Evolutionary conservation across 208 protist genomes (phyloP).

Genomic region (Leishmania tropica): DNA sequence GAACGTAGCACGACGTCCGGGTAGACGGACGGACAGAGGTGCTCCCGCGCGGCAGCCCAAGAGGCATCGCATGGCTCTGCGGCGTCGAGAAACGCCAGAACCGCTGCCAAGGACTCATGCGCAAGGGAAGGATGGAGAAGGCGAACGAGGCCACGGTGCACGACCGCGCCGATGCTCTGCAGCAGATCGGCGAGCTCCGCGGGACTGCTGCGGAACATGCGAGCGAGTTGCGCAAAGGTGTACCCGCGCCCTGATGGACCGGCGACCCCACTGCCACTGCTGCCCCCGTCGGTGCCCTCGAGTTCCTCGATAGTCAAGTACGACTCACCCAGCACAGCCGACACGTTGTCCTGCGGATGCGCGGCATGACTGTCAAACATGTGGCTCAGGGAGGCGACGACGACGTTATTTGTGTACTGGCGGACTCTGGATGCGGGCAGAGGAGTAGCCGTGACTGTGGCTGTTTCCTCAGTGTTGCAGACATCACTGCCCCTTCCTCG

Average conservation of each 20-base stretch:
- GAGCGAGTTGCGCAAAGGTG: conserved; percentile 59
- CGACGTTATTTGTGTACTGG: conserved; percentile 28
- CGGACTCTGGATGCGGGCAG: not conserved
- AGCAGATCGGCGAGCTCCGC: conserved; percentile 48
- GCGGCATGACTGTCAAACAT: conserved; percentile 57
- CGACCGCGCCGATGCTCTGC: conserved; percentile 44
- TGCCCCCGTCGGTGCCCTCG: conserved; percentile 15
- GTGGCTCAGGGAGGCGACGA: conserved; percentile 38
- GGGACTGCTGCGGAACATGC: conserved; percentile 43
- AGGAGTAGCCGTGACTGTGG: not conserved
- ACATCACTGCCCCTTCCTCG: not conserved
- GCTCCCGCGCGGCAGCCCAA: conserved; percentile 33
- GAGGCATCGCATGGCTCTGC: conserved; percentile 14
- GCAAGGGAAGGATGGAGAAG: conserved; percentile 51
- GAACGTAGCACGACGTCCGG: conserved; percentile 54
- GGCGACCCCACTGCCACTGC: not conserved
- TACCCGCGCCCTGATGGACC: conserved; percentile 5
- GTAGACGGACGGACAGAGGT: conserved; percentile 64
- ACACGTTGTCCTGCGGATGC: conserved; percentile 34
- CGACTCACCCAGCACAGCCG: conserved; percentile 29
- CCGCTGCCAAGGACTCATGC: conserved; percentile 40
- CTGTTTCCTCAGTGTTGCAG: not conserved
- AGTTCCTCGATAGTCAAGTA: conserved; percentile 58
- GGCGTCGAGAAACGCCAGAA: conserved; percentile 45
- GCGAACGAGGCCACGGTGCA: conserved; percentile 51